Conservation (phyloP, 768 basidiomycete genomes). For the Leccinellum albellum region DNA sequence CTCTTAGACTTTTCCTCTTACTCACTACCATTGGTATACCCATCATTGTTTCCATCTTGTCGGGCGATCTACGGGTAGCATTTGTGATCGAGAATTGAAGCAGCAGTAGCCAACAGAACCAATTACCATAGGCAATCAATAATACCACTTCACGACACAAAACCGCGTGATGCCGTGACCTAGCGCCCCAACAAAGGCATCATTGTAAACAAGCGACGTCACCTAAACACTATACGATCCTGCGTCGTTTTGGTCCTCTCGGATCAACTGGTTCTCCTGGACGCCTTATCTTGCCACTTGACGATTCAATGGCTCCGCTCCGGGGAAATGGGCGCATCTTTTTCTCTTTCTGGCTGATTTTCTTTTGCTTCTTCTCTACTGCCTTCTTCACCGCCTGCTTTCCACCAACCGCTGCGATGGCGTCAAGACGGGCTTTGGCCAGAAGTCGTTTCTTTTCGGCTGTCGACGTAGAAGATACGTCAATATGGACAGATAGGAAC, state of each 20-base stretch:
- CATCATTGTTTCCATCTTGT: slow-evolving; percentile 28
- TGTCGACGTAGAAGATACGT: slow-evolving; percentile 29
- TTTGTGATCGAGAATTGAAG: slow-evolving; percentile 26
- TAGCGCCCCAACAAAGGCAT: neutral
- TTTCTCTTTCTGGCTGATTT: slow-evolving; percentile 86
- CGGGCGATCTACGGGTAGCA: slow-evolving; percentile 18
- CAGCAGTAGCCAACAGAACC: slow-evolving; percentile 26
- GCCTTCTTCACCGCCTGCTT: slow-evolving; percentile 80
- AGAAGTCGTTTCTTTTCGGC: slow-evolving; percentile 77
- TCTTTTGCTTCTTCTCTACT: slow-evolving; percentile 86
- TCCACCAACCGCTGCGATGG: slow-evolving; percentile 73
- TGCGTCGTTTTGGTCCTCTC: slow-evolving; percentile 23
- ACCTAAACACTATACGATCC: slow-evolving; percentile 5
- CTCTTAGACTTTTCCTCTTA: slow-evolving; percentile 21
- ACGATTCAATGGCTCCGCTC: slow-evolving; percentile 11
- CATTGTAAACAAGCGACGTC: neutral
- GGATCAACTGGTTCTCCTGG: slow-evolving; percentile 10
- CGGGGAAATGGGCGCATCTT: slow-evolving; percentile 66
- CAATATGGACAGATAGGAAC: neutral
- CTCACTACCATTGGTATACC: slow-evolving; percentile 25
- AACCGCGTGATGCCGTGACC: neutral
- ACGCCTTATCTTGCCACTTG: slow-evolving; percentile 15
- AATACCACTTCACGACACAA: slow-evolving; percentile 17
- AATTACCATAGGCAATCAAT: slow-evolving; percentile 28
- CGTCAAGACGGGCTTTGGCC: slow-evolving; percentile 73